Evolutionary conservation across 306 rosid species (phyloP).

Genomic region (Cyclanthera cordifolia): DNA sequence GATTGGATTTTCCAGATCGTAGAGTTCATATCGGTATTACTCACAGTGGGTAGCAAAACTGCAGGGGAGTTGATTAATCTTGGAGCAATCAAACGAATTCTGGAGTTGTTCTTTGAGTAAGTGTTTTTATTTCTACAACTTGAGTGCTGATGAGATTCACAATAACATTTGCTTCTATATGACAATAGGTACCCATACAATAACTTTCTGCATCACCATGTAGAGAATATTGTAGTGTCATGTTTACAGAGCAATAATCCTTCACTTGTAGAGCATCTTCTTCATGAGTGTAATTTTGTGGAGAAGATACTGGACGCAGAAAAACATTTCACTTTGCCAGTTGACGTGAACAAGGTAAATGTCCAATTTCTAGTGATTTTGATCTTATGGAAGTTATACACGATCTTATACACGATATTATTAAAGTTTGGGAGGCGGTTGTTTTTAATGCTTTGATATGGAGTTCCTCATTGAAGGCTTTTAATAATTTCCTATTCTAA

Average conservation of each 20-base stretch:
- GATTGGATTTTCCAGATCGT: slow-evolving; percentile 50
- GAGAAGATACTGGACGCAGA: slow-evolving; percentile 71
- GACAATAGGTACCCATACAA: slow-evolving; percentile 78
- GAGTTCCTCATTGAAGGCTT: not conserved
- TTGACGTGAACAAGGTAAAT: slow-evolving; percentile 48
- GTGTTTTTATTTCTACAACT: slow-evolving; percentile 21
- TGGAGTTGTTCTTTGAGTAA: slow-evolving; percentile 82
- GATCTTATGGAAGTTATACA: not conserved
- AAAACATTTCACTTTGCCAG: slow-evolving; percentile 42
- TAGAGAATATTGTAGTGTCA: slow-evolving; percentile 62
- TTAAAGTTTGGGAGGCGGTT: not conserved
- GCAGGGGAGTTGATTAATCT: slow-evolving; percentile 75
- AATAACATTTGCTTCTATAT: slow-evolving; percentile 23
- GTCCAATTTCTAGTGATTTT: not conserved
- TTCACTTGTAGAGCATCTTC: slow-evolving; percentile 61
- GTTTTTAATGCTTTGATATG: not conserved
- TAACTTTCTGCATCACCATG: slow-evolving; percentile 87
- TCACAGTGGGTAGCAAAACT: slow-evolving; percentile 73
- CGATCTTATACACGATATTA: not conserved
- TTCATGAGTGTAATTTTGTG: slow-evolving; percentile 61
- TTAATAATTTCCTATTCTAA: not conserved
- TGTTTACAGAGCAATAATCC: slow-evolving; percentile 83
- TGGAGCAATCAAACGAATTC: slow-evolving; percentile 73
- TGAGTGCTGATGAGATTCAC: slow-evolving; percentile 12
- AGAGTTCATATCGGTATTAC: slow-evolving; percentile 79